Evolutionary conservation across 345 rosid genomes (phyloP), one percentile per base, ranked within the genome.

Genomic region (Toxicodendron radicans): DNA sequence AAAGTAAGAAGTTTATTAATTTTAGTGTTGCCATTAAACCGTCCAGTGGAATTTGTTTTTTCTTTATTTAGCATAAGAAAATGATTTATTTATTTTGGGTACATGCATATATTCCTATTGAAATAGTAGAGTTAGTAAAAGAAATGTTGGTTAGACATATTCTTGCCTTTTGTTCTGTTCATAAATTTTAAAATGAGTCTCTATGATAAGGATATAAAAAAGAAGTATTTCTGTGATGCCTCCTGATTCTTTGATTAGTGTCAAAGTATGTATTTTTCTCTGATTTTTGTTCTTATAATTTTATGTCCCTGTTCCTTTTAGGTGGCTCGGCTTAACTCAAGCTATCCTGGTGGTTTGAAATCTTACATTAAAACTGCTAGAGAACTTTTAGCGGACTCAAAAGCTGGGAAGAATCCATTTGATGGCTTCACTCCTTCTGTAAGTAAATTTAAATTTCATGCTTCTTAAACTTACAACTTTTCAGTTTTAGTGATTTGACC

Each of bases 391-490:
- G 97, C 93, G 0, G 97, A 93, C 74, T 95, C 98, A 0, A 93
- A 88, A 87, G 77, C 81, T 45, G 99, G 99, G 73, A 91, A 91
- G 80, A 95, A 91, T 61, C 99, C 99, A 51, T 95, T 85, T 80
- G 99, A 93, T 80, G 99, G 99, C 60, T 95, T 93, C 81, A 84
- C 87, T 65, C 99, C 99, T 64, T 93, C 98, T 23, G 99, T 95
- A 84, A 78, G 87, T 82, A 2, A 41, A 18, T 21, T 49, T 63
- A 24, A 43, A 14, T 17, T 70, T 58, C 16, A 27, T 12, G 27
- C 48, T 79, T 72, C 32, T 38, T n/a, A 41, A 24, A 64, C 21
- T 56, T 27, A 3, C 21, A 0, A 38, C 2, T 46, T 27, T 68
- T 72, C 7, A 38, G n/a, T 38, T 33, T 54, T 56, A 23, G 16